Base-by-base conservation (phyloP, 2,329 filamentous ascomycete genomes). In the Colletotrichum endophyticum region DNA sequence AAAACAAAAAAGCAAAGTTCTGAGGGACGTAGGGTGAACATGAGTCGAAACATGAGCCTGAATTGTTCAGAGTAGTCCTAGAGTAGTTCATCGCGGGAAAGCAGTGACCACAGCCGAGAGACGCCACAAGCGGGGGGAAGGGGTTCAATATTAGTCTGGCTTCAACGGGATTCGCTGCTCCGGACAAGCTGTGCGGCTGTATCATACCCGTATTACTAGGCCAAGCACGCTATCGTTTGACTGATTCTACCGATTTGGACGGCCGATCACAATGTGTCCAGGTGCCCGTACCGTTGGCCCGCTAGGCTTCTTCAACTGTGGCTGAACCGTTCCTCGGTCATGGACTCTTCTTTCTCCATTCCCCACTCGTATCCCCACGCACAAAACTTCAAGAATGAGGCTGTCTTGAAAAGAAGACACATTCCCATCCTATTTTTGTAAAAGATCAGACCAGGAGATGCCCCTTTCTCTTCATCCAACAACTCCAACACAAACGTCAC, bases 141-240 rank as follows among this genome's bases (percentile, higher is more conserved):
- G 19, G 25, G 25, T 28, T n/a, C 59, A 27, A 25, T 39, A 44
- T 32, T 44, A 11, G 49, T 8, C 19, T n/a, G 30, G 25, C 44
- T 25, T 32, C 30, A 30, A 44, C 15, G 25, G 34, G 19, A 27
- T 68, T 68, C 8, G 70, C 69, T 75, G 39, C 36, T 53, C 27
- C 25, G 30, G 28, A 61, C 8, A 32, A 16, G 57, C 28, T 63
- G 34, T 44, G 53, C 69, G 19, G 56, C 56, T 57, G 62, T 44
- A 63, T 27, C 53, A 25, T 25, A 6, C 39, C 27, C 16, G 39
- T 73, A 73, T 34, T 8, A 22, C 22, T 56, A 13, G 22, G 70
- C 70, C 59, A 76, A 76, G 73, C 32, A 36, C 27, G 63, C 44
- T 49, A 69, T 73, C n/a, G 36, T 59, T 64, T 56, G 44, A 22